Conservation (phyloP, 495 filamentous ascomycete genomes). For the Hypoxylon cercidicola region DNA sequence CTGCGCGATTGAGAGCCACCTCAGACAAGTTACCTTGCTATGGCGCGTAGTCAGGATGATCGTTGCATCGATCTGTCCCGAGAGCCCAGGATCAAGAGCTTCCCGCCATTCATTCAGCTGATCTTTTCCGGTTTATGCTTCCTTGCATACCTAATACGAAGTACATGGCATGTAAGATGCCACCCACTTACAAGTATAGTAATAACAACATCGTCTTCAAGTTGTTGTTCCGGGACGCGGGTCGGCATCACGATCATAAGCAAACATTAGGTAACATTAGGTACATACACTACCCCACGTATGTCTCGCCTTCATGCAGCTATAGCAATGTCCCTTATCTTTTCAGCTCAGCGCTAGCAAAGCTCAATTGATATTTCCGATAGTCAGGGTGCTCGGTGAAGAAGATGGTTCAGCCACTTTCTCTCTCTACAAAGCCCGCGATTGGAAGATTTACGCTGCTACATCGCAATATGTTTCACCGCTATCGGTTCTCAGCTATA, state of each 20-base stretch:
- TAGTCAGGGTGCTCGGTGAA: no score
- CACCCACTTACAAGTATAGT: constrained; percentile 7
- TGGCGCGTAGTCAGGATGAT: constrained; percentile 22
- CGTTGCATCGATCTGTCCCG: constrained; percentile 33
- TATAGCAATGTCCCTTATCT: no score
- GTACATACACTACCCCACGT: no score
- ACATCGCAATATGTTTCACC: no score
- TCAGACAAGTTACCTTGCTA: constrained; percentile 4
- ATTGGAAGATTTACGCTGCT: no score
- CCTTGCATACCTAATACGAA: constrained; percentile 25
- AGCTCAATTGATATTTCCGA: no score
- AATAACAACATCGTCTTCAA: constrained; percentile 24
- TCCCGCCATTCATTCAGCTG: constrained; percentile 28
- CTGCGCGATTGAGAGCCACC: constrained; percentile 1
- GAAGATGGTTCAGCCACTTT: no score
- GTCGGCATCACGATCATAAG: constrained; percentile 12
- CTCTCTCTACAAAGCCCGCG: no score
- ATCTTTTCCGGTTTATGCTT: constrained; percentile 29
- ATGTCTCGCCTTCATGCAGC: no score
- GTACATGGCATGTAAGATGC: neutral
- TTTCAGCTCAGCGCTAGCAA: no score
- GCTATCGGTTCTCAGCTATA: no score
- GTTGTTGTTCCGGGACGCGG: neutral
- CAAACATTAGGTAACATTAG: no score
- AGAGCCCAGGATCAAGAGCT: constrained; percentile 18